Percentiles rank a stretch among this genome's conserved stretches.
These are phyloP conservation scores for Zizania palustris DNA, from an alignment of 202 grass and related monocot genomes.

Conservation along the genomic window DNA sequence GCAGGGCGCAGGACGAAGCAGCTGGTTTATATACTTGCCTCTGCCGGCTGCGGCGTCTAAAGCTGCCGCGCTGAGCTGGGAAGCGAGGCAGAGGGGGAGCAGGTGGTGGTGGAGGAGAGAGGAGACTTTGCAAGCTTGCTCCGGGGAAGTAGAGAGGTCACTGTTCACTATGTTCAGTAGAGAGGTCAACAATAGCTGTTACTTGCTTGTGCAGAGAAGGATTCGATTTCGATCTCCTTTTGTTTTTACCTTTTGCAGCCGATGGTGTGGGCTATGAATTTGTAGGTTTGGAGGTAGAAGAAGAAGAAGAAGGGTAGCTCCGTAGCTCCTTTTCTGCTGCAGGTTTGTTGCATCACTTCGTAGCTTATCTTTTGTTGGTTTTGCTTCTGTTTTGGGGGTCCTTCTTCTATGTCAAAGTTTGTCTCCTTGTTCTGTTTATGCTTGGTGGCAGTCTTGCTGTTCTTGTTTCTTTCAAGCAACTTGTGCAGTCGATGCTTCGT, in stretches of 20 bases:
- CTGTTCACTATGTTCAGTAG: neutral
- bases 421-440: neutral
- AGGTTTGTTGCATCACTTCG: slow-evolving; percentile 31
- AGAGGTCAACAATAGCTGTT: slow-evolving; percentile 32
- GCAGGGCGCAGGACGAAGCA: neutral
- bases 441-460: neutral
- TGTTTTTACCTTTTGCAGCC: neutral
- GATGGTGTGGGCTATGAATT: neutral
- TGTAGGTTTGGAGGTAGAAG: slow-evolving; percentile 2
- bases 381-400: neutral
- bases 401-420: slow-evolving; percentile 20
- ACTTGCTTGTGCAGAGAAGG: neutral
- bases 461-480: slow-evolving; percentile 14
- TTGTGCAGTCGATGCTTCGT: neutral
- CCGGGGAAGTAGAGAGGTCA: neutral
- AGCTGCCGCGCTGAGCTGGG: slow-evolving; percentile 9
- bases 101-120: too few species aligned
- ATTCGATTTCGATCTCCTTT: neutral
- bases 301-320: neutral
- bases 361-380: slow-evolving; percentile 31
- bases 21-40: neutral
- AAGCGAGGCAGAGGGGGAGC: neutral
- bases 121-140: neutral
- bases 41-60: neutral
- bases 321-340: slow-evolving; percentile 14